These are phyloP conservation scores for Manihot esculenta DNA, from an alignment of 441 rosid species.

Conservation along the genomic window DNA sequence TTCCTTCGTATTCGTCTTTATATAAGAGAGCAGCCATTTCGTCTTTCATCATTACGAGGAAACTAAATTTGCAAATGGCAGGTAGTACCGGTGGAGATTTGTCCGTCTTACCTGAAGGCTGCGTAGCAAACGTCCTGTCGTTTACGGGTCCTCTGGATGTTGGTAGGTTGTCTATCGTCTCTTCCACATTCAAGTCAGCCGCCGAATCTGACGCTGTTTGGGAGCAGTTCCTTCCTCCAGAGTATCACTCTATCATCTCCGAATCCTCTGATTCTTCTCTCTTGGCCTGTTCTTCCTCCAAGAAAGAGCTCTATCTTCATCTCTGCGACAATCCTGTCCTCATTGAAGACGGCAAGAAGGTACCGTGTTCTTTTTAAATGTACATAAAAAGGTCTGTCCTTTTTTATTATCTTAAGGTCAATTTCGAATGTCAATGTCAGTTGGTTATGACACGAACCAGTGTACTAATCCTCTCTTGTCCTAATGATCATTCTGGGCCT, in stretches of 20 bases:
- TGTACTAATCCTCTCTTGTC: no score
- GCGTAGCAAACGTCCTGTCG: conserved; percentile 23
- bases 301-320: conserved; percentile 47
- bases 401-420: neutral
- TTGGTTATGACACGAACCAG: neutral
- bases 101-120: conserved; percentile 21
- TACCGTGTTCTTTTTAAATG: neutral
- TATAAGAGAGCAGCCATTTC: no score
- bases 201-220: conserved; percentile 55
- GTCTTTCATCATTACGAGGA: no score
- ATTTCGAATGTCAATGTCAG: neutral
- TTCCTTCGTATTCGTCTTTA: no score
- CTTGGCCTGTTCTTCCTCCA: conserved; percentile 22
- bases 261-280: conserved; percentile 24
- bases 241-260: conserved; percentile 28
- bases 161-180: conserved; percentile 39
- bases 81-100: neutral
- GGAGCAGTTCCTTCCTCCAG: conserved; percentile 53
- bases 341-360: conserved; percentile 54
- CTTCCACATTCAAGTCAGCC: conserved; percentile 42
- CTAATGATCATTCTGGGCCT: no score
- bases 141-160: conserved; percentile 35
- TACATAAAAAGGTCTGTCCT: no score
- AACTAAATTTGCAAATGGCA: neutral
- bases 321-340: conserved; percentile 54